These are phyloP conservation scores for Stentor roeselii DNA, from an alignment of 73 alveolate species.

Conservation along the genomic window DNA sequence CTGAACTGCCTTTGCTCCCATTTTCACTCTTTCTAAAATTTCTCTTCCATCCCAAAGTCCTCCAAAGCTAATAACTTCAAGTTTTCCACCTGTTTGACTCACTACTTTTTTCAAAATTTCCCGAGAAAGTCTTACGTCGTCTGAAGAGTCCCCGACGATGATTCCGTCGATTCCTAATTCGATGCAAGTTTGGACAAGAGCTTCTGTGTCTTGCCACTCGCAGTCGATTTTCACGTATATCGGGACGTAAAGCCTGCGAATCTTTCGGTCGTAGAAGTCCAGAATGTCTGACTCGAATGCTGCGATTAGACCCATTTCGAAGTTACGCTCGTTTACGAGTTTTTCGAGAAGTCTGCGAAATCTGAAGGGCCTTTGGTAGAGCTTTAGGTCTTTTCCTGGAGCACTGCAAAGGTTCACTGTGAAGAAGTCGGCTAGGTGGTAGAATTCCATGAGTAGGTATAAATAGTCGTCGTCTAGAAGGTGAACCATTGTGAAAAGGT, in stretches of 20 bases:
- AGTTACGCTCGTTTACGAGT: neutral
- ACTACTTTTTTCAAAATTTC: neutral
- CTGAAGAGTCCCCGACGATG: neutral
- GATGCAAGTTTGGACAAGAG: neutral
- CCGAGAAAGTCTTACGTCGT: neutral
- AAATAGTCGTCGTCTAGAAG: neutral
- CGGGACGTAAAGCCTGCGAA: neutral
- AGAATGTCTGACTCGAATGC: neutral
- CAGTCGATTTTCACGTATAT: neutral
- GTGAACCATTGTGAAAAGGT: neutral
- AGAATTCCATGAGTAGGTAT: neutral
- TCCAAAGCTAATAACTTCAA: neutral
- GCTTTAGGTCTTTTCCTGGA: neutral
- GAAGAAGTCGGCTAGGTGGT: neutral
- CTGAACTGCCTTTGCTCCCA: neutral
- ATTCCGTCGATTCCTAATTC: neutral
- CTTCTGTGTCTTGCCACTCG: neutral
- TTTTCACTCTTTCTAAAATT: neutral
- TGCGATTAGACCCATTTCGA: neutral
- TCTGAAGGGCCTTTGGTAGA: neutral
- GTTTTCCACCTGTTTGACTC: neutral
- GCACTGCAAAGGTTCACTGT: neutral
- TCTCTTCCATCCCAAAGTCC: neutral
- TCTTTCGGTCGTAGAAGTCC: neutral
- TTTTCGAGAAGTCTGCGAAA: neutral